These are phyloP conservation scores for Pythium oligandrum DNA, from an alignment of 352 stramenopile species.

Conservation along the genomic window DNA sequence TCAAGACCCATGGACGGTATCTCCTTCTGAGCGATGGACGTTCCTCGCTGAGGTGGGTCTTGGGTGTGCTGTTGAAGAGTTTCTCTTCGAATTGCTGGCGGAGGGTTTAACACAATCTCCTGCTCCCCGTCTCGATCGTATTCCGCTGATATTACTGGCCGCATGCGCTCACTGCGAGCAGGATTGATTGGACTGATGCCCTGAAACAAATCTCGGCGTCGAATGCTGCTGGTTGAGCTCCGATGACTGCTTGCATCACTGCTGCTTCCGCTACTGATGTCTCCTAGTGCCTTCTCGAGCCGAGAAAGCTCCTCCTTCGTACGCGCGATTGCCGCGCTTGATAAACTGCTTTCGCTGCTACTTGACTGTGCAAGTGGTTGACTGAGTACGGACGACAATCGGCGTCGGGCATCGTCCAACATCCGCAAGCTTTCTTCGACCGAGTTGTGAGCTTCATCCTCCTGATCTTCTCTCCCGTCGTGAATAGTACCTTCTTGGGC, in stretches of 20 bases:
- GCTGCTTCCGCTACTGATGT: conserved; percentile 59
- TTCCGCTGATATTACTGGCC: no score
- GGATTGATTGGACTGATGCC: conserved; percentile 19
- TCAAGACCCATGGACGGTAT: neutral
- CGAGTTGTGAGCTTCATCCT: neutral
- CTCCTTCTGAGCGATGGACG: no score
- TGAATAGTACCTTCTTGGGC: no score
- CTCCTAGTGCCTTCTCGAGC: conserved; percentile 58
- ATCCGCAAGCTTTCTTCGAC: conserved; percentile 3
- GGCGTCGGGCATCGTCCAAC: conserved; percentile 15
- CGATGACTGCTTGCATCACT: conserved; percentile 16
- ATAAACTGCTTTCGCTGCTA: conserved; percentile 33
- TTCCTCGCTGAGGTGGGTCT: no score
- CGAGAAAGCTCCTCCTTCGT: conserved; percentile 63
- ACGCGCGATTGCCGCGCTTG: conserved; percentile 33
- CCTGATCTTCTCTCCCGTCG: no score
- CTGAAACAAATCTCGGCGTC: conserved; percentile 11
- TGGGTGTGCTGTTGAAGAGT: no score
- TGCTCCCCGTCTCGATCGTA: no score
- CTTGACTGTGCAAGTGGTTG: conserved; percentile 15
- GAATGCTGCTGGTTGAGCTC: no score
- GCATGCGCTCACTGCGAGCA: no score
- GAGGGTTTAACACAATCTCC: no score
- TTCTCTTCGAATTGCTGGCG: no score
- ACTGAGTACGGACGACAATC: conserved; percentile 20